Conservation (phyloP, 1,139 yeast genomes). For the Geotrichum phurueaensis region DNA sequence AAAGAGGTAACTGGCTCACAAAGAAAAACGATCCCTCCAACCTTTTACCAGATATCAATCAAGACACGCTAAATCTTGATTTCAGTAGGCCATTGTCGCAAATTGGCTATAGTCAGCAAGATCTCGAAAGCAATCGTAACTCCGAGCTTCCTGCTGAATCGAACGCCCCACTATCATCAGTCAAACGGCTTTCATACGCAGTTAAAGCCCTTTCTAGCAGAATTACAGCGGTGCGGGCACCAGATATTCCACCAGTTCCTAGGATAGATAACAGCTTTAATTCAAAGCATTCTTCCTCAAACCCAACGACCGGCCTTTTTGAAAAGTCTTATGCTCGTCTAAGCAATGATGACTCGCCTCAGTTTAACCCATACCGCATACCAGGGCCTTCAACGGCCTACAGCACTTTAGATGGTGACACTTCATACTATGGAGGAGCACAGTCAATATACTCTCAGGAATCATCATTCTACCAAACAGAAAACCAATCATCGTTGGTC, state of each 20-base stretch:
- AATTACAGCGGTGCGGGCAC: neutral
- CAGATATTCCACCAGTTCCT: neutral
- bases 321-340: neutral
- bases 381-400: neutral
- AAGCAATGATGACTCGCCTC: neutral
- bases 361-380: neutral
- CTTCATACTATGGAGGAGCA: neutral
- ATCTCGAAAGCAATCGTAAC: neutral
- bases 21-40: neutral
- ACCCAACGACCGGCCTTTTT: neutral
- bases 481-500: neutral
- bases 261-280: neutral
- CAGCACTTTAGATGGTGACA: neutral
- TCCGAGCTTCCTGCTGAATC: neutral
- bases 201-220: neutral
- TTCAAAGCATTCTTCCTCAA: neutral
- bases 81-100: neutral
- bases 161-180: neutral
- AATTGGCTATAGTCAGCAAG: neutral
- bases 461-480: neutral
- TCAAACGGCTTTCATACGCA: neutral
- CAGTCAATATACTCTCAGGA: neutral
- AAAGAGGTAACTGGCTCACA: conserved; percentile 20
- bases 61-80: neutral
- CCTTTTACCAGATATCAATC: neutral